Percentiles rank a stretch among this genome's conserved stretches.
Conservation (phyloP, 768 basidiomycete species). For the Mycena polygramma region DNA sequence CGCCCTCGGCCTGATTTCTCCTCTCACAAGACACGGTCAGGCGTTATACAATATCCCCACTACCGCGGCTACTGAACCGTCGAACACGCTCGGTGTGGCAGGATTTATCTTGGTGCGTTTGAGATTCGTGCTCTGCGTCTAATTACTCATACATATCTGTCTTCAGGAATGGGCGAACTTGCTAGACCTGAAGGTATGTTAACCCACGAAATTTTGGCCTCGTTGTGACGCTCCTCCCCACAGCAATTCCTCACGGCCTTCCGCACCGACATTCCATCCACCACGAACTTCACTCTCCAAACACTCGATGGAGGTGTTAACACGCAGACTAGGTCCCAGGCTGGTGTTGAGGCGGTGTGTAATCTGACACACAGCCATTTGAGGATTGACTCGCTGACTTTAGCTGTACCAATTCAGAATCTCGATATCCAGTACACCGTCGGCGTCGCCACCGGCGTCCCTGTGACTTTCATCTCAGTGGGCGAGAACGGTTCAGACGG, state of each 20-base stretch:
- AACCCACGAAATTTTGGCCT: too few relatives aligned
- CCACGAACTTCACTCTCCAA: conserved; percentile 27
- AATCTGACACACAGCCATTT: conserved; percentile 15
- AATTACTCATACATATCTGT: not conserved
- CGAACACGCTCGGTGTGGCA: conserved; percentile 39
- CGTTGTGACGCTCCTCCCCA: conserved; percentile 20
- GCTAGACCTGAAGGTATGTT: conserved; percentile 14
- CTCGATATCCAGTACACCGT: conserved; percentile 48
- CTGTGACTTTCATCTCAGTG: conserved; percentile 48
- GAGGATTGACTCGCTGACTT: not conserved
- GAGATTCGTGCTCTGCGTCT: not conserved
- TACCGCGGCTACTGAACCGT: conserved; percentile 35
- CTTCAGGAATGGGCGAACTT: conserved; percentile 10
- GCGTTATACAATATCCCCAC: conserved; percentile 43
- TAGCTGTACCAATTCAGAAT: not conserved
- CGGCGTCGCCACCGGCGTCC: conserved; percentile 49
- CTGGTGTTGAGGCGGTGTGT: conserved; percentile 45
- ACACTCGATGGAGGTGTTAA: conserved; percentile 43
- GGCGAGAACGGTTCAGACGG: conserved; percentile 45
- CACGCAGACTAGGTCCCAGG: conserved; percentile 6
- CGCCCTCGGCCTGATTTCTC: too few relatives aligned
- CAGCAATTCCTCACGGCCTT: conserved; percentile 40
- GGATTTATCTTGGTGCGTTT: conserved; percentile 35
- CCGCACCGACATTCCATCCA: conserved; percentile 36
- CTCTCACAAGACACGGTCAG: conserved; percentile 20